Conservation (phyloP, 2,329 filamentous ascomycete genomes). For the Microsporum audouinii region DNA sequence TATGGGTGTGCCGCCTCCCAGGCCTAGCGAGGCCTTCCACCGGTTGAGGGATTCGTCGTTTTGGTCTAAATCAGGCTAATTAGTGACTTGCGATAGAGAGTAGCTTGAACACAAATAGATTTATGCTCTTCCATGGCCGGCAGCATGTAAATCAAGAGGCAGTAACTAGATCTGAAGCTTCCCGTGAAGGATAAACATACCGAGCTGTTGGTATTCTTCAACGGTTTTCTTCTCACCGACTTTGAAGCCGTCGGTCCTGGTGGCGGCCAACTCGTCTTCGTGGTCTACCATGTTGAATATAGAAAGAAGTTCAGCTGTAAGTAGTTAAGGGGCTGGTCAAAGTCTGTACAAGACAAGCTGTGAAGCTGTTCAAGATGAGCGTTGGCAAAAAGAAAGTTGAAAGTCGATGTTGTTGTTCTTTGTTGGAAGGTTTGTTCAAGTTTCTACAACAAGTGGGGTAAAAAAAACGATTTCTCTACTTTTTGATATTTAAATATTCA, state of each 20-base stretch:
- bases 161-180: neutral
- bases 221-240: slow-evolving; percentile 97
- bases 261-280: slow-evolving; percentile 72
- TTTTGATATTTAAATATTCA: too few relatives aligned
- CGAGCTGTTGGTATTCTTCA: slow-evolving; percentile 86
- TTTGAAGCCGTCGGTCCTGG: slow-evolving; percentile 93
- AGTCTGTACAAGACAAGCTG: neutral
- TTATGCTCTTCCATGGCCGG: neutral
- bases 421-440: neutral
- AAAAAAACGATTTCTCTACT: neutral
- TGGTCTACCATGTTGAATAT: slow-evolving; percentile 52
- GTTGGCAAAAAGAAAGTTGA: neutral
- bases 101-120: neutral
- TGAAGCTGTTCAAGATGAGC: neutral
- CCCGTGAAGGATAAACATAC: slow-evolving; percentile 42
- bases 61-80: slow-evolving; percentile 38
- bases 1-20: slow-evolving; percentile 58
- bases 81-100: neutral
- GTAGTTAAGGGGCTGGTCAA: neutral
- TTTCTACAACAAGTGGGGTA: neutral
- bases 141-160: neutral
- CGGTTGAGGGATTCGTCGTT: slow-evolving; percentile 89
- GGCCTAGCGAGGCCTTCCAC: slow-evolving; percentile 93
- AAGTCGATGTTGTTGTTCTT: neutral
- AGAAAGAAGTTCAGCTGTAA: neutral